These are phyloP conservation scores for Microstroma glucosiphilum DNA, from an alignment of 1,284 basidiomycete species.

Conservation along the genomic window DNA sequence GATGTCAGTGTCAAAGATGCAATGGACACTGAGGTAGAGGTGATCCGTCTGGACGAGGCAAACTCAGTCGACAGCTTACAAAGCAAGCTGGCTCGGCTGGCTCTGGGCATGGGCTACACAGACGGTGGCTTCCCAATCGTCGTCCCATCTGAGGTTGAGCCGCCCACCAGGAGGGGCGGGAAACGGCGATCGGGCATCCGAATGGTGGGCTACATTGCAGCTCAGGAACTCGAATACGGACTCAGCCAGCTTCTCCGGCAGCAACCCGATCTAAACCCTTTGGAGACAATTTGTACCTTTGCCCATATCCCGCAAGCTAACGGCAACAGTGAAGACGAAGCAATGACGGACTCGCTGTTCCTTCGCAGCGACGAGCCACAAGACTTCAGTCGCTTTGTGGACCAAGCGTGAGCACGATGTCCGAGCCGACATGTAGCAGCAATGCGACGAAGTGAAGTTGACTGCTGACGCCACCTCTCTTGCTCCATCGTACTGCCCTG, in stretches of 20 bases:
- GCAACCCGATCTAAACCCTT: slow-evolving; percentile 13
- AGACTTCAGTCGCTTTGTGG: slow-evolving; percentile 5
- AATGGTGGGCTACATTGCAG: slow-evolving; percentile 85
- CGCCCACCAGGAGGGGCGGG: slow-evolving; percentile 23
- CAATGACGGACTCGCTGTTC: slow-evolving; percentile 24
- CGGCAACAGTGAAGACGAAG: slow-evolving; percentile 14
- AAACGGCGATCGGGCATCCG: slow-evolving; percentile 54
- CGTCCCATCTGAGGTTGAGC: slow-evolving; percentile 43
- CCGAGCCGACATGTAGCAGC: not conserved
- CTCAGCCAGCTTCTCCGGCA: slow-evolving; percentile 15
- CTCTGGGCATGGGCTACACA: slow-evolving; percentile 50
- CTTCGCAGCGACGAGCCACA: slow-evolving; percentile 18
- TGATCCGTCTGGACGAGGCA: slow-evolving; percentile 56
- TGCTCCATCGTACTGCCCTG: no score
- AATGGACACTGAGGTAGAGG: slow-evolving; percentile 36
- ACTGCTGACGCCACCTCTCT: no score
- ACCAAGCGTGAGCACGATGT: not conserved
- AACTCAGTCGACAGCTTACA: slow-evolving; percentile 62
- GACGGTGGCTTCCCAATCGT: slow-evolving; percentile 82
- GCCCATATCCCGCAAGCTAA: slow-evolving; percentile 20
- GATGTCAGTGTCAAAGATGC: slow-evolving; percentile 35
- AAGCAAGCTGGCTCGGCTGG: slow-evolving; percentile 55
- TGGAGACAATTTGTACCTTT: slow-evolving; percentile 23
- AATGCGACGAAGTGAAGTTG: no score
- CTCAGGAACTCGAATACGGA: slow-evolving; percentile 86